These are phyloP conservation scores for Vitis labrusca DNA, from an alignment of 164 flowering plant genomes.

Conservation along the genomic window DNA sequence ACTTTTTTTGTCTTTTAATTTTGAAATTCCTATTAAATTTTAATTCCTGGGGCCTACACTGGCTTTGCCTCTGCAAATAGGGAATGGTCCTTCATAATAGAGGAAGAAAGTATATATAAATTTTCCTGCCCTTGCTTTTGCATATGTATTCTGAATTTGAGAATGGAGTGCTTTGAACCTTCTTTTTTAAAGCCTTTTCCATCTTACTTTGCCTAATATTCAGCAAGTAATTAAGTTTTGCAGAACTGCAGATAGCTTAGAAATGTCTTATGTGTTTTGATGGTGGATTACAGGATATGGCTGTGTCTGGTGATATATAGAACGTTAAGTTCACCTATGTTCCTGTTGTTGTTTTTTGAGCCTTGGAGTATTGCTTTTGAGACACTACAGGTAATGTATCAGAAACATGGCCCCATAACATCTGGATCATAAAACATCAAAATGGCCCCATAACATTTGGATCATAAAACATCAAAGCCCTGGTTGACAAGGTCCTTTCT, in stretches of 20 bases:
- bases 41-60: too few relatives aligned
- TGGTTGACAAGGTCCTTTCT: constrained; percentile 9
- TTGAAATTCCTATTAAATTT: too few relatives aligned
- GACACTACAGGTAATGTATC: constrained; percentile 72
- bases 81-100: too few relatives aligned
- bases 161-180: neutral
- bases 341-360: constrained; percentile 81
- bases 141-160: too few relatives aligned
- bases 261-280: constrained; percentile 7
- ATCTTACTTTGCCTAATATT: neutral
- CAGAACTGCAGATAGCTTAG: neutral
- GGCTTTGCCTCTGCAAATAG: too few relatives aligned
- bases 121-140: neutral
- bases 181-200: neutral
- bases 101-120: neutral
- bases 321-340: constrained; percentile 50
- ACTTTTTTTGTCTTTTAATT: too few relatives aligned
- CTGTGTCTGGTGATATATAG: constrained; percentile 50
- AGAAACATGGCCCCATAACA: neutral
- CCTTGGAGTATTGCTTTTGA: constrained; percentile 90
- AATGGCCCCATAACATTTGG: neutral
- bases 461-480: neutral
- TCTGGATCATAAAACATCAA: neutral
- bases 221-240: neutral
- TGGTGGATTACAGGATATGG: constrained; percentile 60